Conservation (phyloP, 139 green algal species). For the Tetraselmis chui region DNA sequence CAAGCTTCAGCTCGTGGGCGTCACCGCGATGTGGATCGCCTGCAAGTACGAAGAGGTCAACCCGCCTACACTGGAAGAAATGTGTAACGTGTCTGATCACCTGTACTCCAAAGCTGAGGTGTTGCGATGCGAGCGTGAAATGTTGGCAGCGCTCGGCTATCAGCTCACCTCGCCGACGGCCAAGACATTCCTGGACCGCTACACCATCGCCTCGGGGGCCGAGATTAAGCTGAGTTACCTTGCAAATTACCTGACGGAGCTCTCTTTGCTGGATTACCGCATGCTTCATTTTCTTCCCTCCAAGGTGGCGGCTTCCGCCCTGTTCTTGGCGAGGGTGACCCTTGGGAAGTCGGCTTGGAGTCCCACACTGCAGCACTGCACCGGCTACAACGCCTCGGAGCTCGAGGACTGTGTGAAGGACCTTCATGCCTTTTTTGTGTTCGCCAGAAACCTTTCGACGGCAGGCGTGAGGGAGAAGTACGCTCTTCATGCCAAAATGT, state of each 20-base stretch:
- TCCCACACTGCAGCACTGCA: constrained; percentile 63
- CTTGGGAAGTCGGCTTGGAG: constrained; percentile 58
- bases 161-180: constrained; percentile 82
- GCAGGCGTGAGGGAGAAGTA: too few relatives aligned
- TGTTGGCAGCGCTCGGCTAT: constrained; percentile 79
- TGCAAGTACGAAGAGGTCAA: constrained; percentile 99
- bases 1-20: constrained; percentile 74
- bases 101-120: constrained; percentile 84
- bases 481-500: too few relatives aligned
- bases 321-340: constrained; percentile 70
- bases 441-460: too few relatives aligned
- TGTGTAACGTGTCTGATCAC: constrained; percentile 97
- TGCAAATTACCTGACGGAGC: constrained; percentile 80
- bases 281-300: constrained; percentile 73
- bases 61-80: constrained; percentile 83
- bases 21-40: constrained; percentile 90
- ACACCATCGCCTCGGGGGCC: too few relatives aligned
- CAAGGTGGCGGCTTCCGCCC: constrained; percentile 59
- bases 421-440: constrained; percentile 23
- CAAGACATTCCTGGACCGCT: constrained; percentile 86
- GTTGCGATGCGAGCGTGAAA: constrained; percentile 69
- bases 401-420: constrained; percentile 34
- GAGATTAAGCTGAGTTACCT: too few relatives aligned
- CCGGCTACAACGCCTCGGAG: constrained; percentile 40
- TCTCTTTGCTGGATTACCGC: constrained; percentile 79